Base-by-base conservation (phyloP, 2,329 filamentous ascomycete species). In the Stagonosporopsis cucurbitacearum region DNA sequence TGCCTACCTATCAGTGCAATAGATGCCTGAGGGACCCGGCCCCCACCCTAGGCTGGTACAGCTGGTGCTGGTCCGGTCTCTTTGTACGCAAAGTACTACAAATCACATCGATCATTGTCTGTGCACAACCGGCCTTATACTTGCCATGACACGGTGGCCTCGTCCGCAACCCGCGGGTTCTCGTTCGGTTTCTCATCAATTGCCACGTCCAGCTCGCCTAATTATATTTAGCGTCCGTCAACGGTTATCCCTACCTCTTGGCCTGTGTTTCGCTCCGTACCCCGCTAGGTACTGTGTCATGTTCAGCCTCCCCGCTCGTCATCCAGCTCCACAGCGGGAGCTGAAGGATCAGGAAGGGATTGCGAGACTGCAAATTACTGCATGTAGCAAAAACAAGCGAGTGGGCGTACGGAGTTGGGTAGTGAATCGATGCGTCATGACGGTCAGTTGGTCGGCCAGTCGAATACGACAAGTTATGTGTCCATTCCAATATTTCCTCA, bases 241-340 rank as follows among this genome's bases (percentile, higher is more conserved):
- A 64, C 62, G 62, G 62, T 47, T 63, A 59, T 63, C 54, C 35
- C 51, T 61, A 51, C 58, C 53, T 63, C 40, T 49, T 60, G 61
- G 57, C 45, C 52, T 54, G 48, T 48, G 47, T 52, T 57, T 57
- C 50, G 52, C 59, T 56, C 50, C 48, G 32, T 40, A 62, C 57
- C 61, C 61, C 61, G 51, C 61, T 56, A n/a, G n/a, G n/a, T n/a
- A 56, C 52, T 45, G 57, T 59, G 59, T 60, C 59, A 53, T 50
- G 47, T 56, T 54, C 57, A 57, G 57, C 57, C 57, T 53, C 50
- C 41, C 36, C 28, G 28, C 28, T 30, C 28, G 28, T 30, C 23
- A 44, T 43, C 49, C 37, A 58, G 46, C 51, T 49, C 47, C 51
- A 51, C 43, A 48, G 25, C 43, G 41, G 56, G 53, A 47, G 35